Percentiles rank a stretch among this genome's conserved stretches.
Conservation (phyloP, 2,329 filamentous ascomycete genomes). For the Beauveria pseudobassiana region DNA sequence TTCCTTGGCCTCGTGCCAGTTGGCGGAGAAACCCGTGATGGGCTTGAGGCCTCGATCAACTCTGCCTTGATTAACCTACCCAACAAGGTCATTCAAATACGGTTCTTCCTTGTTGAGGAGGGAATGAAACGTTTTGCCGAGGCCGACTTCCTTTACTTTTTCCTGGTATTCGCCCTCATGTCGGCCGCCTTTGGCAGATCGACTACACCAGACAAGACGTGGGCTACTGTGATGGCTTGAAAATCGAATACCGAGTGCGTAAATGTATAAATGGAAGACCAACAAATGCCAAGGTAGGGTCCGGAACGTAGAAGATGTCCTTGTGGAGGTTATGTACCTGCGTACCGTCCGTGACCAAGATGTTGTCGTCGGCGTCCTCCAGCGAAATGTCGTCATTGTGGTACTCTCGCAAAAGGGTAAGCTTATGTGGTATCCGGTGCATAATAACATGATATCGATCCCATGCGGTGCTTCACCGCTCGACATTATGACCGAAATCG, state of each 20-base stretch:
- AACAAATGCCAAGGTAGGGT: constrained; percentile 56
- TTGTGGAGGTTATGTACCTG: constrained; percentile 61
- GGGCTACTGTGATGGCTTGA: constrained; percentile 54
- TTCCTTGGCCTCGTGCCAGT: background rate
- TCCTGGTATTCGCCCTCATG: background rate
- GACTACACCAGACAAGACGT: constrained; percentile 41
- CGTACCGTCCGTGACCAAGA: constrained; percentile 57
- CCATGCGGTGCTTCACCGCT: constrained; percentile 44
- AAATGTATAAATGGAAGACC: constrained; percentile 59
- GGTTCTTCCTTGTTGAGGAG: background rate
- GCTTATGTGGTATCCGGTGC: constrained; percentile 36
- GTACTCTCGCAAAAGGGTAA: constrained; percentile 49
- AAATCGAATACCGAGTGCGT: constrained; percentile 66
- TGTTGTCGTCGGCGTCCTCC: constrained; percentile 40
- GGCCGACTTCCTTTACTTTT: background rate
- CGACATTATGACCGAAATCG: constrained; percentile 42
- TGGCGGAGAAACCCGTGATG: background rate
- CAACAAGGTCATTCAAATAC: background rate
- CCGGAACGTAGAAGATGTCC: constrained; percentile 64
- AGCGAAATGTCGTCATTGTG: constrained; percentile 31
- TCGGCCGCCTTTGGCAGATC: background rate
- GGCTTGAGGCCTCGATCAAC: background rate
- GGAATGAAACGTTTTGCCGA: background rate
- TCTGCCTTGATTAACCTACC: background rate
- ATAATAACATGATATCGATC: constrained; percentile 36